Percentiles rank a stretch among this genome's conserved stretches.
Evolutionary conservation across 306 rosid species (phyloP).

Genomic region (Malus orientalis): DNA sequence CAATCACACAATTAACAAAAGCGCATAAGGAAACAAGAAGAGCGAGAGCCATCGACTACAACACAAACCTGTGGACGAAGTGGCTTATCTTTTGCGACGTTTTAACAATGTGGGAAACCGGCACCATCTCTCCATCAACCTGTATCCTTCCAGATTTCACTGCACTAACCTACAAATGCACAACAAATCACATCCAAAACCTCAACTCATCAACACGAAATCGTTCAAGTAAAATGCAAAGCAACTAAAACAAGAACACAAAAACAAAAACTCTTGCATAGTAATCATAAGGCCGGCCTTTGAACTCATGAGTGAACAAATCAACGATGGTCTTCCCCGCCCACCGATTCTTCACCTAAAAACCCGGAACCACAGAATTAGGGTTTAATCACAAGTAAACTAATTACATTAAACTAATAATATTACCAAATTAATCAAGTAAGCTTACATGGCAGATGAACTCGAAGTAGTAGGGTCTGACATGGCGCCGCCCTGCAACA

Average conservation of each 20-base stretch:
- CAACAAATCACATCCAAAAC: background rate
- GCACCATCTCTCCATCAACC: conserved; percentile 46
- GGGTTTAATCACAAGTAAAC: background rate
- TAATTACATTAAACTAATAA: background rate
- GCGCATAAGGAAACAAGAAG: background rate
- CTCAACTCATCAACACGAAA: background rate
- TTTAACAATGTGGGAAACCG: conserved; percentile 42
- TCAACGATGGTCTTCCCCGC: conserved; percentile 83
- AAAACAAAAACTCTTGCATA: conserved; percentile 38
- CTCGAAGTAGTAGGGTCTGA: conserved; percentile 90
- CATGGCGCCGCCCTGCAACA: conserved; percentile 69
- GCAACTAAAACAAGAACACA: background rate
- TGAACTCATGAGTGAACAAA: conserved; percentile 82
- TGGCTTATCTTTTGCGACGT: conserved; percentile 80
- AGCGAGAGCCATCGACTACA: background rate
- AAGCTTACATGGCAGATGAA: conserved; percentile 61
- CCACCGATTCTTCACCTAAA: conserved; percentile 86
- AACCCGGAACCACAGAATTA: conserved; percentile 10
- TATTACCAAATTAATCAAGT: background rate
- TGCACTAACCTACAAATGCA: conserved; percentile 35
- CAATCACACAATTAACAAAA: background rate
- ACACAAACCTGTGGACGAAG: conserved; percentile 71
- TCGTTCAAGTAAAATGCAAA: background rate
- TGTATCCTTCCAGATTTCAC: conserved; percentile 51
- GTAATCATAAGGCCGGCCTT: conserved; percentile 81